Percentiles rank a stretch among this genome's conserved stretches.
Evolutionary conservation across 176 grass and related monocot species (phyloP).

Genomic region (Eleusine coracana): DNA sequence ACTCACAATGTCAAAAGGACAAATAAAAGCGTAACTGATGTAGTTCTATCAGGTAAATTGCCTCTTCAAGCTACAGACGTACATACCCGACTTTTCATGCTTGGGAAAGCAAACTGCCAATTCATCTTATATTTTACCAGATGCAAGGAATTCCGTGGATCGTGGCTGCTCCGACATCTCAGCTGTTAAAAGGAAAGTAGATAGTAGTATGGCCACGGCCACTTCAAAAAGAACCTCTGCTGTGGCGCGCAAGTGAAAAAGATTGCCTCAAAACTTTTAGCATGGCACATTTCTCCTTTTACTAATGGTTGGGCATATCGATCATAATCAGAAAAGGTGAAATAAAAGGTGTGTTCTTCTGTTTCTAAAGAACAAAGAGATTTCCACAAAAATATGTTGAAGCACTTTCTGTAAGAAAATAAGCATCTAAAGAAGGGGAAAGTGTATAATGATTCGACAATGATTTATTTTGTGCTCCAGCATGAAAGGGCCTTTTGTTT

Average conservation of each 20-base stretch:
- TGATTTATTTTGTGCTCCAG: constrained; percentile 24
- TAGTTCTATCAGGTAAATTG: neutral
- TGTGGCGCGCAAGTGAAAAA: constrained; percentile 17
- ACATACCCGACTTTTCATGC: constrained; percentile 6
- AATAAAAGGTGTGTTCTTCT: neutral
- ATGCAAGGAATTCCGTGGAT: neutral
- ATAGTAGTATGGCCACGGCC: constrained; percentile 20
- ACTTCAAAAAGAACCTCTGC: constrained; percentile 29
- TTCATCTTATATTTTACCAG: neutral
- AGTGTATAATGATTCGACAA: constrained; percentile 29
- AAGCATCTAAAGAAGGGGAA: constrained; percentile 21
- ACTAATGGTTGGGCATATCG: constrained; percentile 24
- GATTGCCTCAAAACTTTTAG: constrained; percentile 15
- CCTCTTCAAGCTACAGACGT: neutral
- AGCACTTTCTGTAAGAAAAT: constrained; percentile 5
- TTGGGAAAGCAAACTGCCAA: constrained; percentile 12
- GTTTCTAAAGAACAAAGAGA: constrained; percentile 18
- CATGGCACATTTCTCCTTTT: constrained; percentile 23
- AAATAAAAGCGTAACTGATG: neutral
- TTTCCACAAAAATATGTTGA: constrained; percentile 2
- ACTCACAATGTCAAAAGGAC: constrained; percentile 15
- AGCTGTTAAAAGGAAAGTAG: neutral
- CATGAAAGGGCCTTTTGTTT: constrained; percentile 17
- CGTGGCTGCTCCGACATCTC: constrained; percentile 3
- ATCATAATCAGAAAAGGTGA: constrained; percentile 27